Base-by-base conservation (phyloP, 2,329 filamentous ascomycete species). In the Alternaria sp. region DNA sequence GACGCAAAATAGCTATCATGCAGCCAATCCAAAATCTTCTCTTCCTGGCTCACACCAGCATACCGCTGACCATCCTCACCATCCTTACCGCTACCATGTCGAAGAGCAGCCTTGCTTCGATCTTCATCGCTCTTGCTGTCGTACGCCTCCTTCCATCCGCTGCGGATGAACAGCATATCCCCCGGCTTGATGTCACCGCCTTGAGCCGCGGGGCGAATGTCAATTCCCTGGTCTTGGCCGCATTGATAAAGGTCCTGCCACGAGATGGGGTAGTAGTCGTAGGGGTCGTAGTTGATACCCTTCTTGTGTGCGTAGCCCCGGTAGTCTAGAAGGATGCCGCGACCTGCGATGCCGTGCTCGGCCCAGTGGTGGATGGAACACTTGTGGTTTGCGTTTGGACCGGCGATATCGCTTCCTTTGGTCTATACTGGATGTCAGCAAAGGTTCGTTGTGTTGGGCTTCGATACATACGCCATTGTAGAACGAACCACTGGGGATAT, bases 1-100 rank as follows among this genome's bases (percentile, higher is more conserved):
- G 87, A 88, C 0, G 89, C 83, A 68, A 93, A 92, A 56, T 89
- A 88, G 67, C 85, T 87, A 71, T 92, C 88, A 81, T 91, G 90
- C 62, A 92, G 66, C 89, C 90, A 93, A 57, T 87, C 85, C 8
- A 87, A 80, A 5, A 89, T 84, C 47, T 85, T 84, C 51, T 86
- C 79, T 53, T 86, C 85, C 66, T 87, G 85, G 50, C 81, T 82
- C 4, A 88, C 60, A 0, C 86, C 86, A 0, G 83, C 83, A 70
- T 83, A 88, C 9, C 77, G 58, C 52, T 82, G 76, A 4, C 81
- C 77, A 8, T 81, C 81, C 11, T 74, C 70, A 0, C 72, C 73
- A 44, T 81, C 78, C 25, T 75, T 69, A 1, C 79, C 79, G 3
- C 71, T 73, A 0, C 83, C 85, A 43, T 88, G 80, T 8, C 85